Base-by-base conservation (phyloP, 2,329 filamentous ascomycete species). In the Camptophora hylomeconis region DNA sequence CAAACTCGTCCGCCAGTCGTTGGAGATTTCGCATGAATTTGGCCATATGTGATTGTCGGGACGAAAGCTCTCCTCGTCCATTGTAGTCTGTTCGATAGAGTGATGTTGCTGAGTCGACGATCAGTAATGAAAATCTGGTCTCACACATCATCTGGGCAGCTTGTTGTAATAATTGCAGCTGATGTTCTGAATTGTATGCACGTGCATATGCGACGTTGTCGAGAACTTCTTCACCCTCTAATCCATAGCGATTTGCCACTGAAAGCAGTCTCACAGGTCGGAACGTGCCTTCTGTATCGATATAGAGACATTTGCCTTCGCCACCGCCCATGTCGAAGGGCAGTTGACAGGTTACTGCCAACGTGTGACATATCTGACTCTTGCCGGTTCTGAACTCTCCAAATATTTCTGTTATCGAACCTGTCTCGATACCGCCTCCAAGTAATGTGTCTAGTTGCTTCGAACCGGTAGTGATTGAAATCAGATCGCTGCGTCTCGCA, bases 121-220 rank as follows among this genome's bases (percentile, higher is more conserved):
- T 75, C 27, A 98, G 73, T 6, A 98, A 69, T 3, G 89, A 95
- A 56, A 98, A 98, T 3, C 89, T 75, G 1, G 89, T 98, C 61
- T 98, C 92, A 33, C 86, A 94, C 92, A 98, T 98, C 89, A 98
- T 98, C 38, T 84, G 75, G 2, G 89, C 80, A 3, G 89, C 92
- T 54, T 95, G 87, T 47, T 89, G 89, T 38, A 98, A 73, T 5
- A 98, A 68, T 52, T 93, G 83, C 28, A 98, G 70, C 54, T 98
- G 89, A 56, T 98, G 89, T 42, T 98, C 89, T 0, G 87, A 95
- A 54, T 98, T 98, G 63, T 98, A 98, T 7, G 89, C 89, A 36
- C 89, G 78, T 27, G 92, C 92, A 53, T 98, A 98, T 3, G 92
- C 92, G 32, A 98, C 86, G 45, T 98, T 98, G 60, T 98, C 92